Evolutionary conservation across 176 grass and related monocot genomes (phyloP).

Genomic region (Musa beccarii): DNA sequence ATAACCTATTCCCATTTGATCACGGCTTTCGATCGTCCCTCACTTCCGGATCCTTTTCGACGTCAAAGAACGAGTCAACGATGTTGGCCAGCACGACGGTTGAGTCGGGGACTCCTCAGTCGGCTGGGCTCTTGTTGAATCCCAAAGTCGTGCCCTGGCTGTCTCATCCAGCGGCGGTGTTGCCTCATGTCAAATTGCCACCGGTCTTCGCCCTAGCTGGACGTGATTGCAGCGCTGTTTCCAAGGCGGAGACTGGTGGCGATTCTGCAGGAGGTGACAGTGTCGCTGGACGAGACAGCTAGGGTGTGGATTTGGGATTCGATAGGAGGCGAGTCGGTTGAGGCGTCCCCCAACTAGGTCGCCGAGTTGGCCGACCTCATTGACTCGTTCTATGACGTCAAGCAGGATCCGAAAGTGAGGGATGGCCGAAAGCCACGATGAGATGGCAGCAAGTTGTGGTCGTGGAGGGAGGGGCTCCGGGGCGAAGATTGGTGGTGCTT

Average conservation of each 20-base stretch:
- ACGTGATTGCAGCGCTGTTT: too few species aligned
- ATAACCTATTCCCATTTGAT: constrained; percentile 15
- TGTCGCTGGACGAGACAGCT: constrained; percentile 46
- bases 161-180: constrained; percentile 46
- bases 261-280: constrained; percentile 1
- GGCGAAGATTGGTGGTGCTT: too few species aligned
- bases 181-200: constrained; percentile 12
- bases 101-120: background rate
- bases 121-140: constrained; percentile 13
- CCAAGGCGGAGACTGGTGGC: too few species aligned
- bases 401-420: too few species aligned
- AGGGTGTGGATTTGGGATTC: constrained; percentile 35
- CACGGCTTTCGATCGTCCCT: background rate
- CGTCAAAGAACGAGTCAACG: too few species aligned
- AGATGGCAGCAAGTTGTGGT: constrained; percentile 16
- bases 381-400: too few species aligned
- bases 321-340: constrained; percentile 7
- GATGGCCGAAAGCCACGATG: background rate
- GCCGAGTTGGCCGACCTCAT: constrained; percentile 16
- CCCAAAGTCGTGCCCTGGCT: constrained; percentile 44
- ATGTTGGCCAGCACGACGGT: constrained; percentile 21
- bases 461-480: background rate
- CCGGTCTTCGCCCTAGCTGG: too few species aligned
- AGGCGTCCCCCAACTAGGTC: background rate
- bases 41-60: too few species aligned